Conservation (phyloP, 2,329 filamentous ascomycete species). For the Chaetomium sp. region DNA sequence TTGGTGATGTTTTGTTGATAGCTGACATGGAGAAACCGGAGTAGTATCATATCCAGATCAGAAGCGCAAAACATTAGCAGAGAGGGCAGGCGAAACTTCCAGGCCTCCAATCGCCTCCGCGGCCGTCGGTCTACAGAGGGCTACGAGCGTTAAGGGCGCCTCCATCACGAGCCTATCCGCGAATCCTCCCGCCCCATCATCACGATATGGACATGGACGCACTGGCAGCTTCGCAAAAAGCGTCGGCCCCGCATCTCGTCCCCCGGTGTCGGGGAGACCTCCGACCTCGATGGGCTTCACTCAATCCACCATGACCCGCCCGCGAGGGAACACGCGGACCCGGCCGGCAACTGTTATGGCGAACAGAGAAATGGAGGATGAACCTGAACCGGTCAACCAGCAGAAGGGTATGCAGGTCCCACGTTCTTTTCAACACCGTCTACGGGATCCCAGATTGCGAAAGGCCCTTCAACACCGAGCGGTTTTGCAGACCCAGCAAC, state of each 20-base stretch:
- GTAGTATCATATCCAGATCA: conserved; percentile 57
- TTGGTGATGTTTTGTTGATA: background rate
- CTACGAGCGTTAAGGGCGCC: conserved; percentile 47
- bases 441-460: conserved; percentile 21
- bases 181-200: conserved; percentile 43
- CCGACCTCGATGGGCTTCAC: conserved; percentile 53
- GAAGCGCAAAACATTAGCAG: conserved; percentile 62
- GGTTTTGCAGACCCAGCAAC: conserved; percentile 22
- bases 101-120: conserved; percentile 44
- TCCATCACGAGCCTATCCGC: conserved; percentile 30
- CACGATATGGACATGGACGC: conserved; percentile 47
- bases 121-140: conserved; percentile 47
- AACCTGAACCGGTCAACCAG: conserved; percentile 32
- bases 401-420: conserved; percentile 46
- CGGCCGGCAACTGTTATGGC: conserved; percentile 46
- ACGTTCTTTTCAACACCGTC: conserved; percentile 27
- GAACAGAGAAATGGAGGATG: conserved; percentile 40
- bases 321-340: conserved; percentile 45
- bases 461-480: conserved; percentile 34
- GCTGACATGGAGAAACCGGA: conserved; percentile 17
- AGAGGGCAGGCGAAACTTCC: conserved; percentile 57
- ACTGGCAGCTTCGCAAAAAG: conserved; percentile 59
- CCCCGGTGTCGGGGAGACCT: conserved; percentile 50
- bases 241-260: conserved; percentile 55
- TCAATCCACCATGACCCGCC: conserved; percentile 52